A percentile compares a stretch with the other conserved stretches of the same genome.
Evolutionary conservation across 192 early-diverging fungal species (phyloP).

Genomic region (Kickxella alabastrina): DNA sequence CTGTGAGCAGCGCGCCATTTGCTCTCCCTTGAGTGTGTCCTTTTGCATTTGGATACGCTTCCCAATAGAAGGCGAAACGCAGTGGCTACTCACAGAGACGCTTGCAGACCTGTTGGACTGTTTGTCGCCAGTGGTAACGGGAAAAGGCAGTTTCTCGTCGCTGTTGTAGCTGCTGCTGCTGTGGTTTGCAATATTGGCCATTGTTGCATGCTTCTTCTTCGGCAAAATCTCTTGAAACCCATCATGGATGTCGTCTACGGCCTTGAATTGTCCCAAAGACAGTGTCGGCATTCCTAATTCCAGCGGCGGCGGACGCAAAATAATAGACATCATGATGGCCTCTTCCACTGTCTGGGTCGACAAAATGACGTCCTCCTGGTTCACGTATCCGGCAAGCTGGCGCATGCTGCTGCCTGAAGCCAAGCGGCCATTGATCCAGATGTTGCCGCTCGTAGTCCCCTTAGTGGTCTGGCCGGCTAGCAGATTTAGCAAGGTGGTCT

Average conservation of each 20-base stretch:
- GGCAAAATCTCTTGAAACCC: background rate
- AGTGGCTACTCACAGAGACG: no score
- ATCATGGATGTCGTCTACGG: constrained; percentile 1
- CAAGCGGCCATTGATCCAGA: constrained; percentile 57
- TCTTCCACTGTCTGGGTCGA: constrained; percentile 72
- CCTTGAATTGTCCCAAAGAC: no score
- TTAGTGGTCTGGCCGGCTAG: constrained; percentile 55
- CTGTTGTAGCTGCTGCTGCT: constrained; percentile 8
- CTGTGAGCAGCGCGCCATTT: constrained; percentile 47
- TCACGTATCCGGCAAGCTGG: constrained; percentile 52
- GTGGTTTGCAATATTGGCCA: background rate
- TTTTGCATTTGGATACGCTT: background rate
- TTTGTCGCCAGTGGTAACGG: background rate
- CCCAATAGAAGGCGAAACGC: background rate
- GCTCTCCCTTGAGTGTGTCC: constrained; percentile 18
- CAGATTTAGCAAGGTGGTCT: constrained; percentile 62
- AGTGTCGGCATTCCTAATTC: no score
- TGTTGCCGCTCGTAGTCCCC: constrained; percentile 51
- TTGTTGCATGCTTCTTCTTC: background rate
- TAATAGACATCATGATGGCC: constrained; percentile 68
- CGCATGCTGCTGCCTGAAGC: constrained; percentile 55
- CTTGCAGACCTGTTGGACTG: constrained; percentile 12
- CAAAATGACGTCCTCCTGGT: constrained; percentile 63
- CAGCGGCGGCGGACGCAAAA: constrained; percentile 38
- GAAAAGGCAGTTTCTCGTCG: constrained; percentile 34